Conservation (phyloP, 345 rosid species). For the Hirschfeldia incana region DNA sequence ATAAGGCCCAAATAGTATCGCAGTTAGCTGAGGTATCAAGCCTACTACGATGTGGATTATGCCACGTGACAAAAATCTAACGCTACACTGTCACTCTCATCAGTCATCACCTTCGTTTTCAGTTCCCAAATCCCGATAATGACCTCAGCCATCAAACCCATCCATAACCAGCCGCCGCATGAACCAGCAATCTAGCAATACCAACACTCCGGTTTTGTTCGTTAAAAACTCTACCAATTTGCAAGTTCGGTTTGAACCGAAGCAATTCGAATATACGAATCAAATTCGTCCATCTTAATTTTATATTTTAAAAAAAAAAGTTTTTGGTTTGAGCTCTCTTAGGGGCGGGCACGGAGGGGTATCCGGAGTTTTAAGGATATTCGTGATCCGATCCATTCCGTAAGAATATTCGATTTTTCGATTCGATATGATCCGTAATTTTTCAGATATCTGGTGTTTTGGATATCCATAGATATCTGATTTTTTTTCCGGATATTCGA, state of each 20-base stretch:
- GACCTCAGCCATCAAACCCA: background rate
- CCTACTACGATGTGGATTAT: background rate
- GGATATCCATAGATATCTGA: too few relatives aligned
- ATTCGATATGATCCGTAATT: too few relatives aligned
- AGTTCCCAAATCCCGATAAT: constrained; percentile 8
- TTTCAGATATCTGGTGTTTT: too few relatives aligned
- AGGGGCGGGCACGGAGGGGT: too few relatives aligned
- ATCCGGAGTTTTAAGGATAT: too few relatives aligned
- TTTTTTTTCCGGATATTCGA: too few relatives aligned
- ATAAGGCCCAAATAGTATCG: background rate
- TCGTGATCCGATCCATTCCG: too few relatives aligned
- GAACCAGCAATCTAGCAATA: constrained; percentile 9
- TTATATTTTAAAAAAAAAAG: too few relatives aligned
- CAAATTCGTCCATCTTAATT: background rate
- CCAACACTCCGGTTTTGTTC: constrained; percentile 10
- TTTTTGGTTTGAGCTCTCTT: too few relatives aligned
- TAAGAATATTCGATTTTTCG: too few relatives aligned
- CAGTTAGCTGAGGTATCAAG: background rate
- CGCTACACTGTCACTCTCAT: constrained; percentile 2
- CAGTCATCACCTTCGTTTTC: constrained; percentile 14
- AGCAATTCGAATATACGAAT: background rate
- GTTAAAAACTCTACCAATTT: background rate
- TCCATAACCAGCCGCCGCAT: constrained; percentile 5
- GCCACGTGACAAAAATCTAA: constrained; percentile 9
- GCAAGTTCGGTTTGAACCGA: background rate